Evolutionary conservation across 139 green algal species (phyloP).

Genomic region (Trebouxia sp.): DNA sequence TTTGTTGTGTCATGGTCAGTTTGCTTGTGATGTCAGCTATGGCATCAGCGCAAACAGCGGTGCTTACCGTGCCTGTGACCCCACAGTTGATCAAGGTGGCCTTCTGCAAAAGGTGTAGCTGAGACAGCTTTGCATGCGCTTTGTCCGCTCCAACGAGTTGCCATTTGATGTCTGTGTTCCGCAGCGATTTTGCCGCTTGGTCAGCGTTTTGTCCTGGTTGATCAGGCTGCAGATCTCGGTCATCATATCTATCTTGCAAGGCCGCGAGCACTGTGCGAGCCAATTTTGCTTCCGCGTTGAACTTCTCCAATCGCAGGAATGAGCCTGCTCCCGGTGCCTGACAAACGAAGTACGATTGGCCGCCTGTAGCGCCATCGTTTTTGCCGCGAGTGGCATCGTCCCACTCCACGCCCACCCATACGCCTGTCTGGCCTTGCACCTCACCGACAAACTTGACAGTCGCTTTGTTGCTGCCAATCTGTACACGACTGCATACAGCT

Average conservation of each 20-base stretch:
- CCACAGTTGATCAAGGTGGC: slow-evolving; percentile 29
- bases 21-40: no score
- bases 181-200: slow-evolving; percentile 16
- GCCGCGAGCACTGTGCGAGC: slow-evolving; percentile 54
- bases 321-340: slow-evolving; percentile 45
- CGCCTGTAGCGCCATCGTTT: slow-evolving; percentile 71
- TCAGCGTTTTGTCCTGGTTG: background rate
- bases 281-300: slow-evolving; percentile 34
- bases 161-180: slow-evolving; percentile 51
- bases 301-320: slow-evolving; percentile 71
- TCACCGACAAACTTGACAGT: slow-evolving; percentile 76
- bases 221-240: background rate
- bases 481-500: background rate
- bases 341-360: slow-evolving; percentile 72
- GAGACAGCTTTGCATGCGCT: slow-evolving; percentile 31
- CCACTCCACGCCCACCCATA: slow-evolving; percentile 87
- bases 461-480: slow-evolving; percentile 51
- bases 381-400: slow-evolving; percentile 78
- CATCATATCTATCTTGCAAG: slow-evolving; percentile 46
- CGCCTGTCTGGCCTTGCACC: slow-evolving; percentile 60
- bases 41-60: no score
- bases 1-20: background rate
- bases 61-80: background rate
- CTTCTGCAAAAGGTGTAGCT: slow-evolving; percentile 13
- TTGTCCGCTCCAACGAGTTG: slow-evolving; percentile 69